Base-by-base conservation (phyloP, 2,329 filamentous ascomycete genomes). In the Trichophyton equinum region DNA sequence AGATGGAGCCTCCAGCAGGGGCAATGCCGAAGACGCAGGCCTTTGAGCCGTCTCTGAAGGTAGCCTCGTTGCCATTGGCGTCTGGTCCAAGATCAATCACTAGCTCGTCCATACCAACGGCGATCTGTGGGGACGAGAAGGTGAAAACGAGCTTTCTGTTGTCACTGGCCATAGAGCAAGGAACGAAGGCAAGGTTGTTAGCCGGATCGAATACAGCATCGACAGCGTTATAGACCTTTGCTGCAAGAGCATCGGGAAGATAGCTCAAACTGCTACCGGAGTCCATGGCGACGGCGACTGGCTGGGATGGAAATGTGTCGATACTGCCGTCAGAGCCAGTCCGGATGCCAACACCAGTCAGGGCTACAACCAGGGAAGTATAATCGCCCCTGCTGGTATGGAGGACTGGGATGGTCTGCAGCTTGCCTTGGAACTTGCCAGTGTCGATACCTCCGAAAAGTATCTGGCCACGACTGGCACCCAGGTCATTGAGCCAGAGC, bases 391-490 rank as follows among this genome's bases (percentile, higher is more conserved):
- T 69, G 44, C 78, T 72, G 44, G 71, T 65, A 53, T 69, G 74
- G 67, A 88, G 81, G 59, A 92, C 77, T 1, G 88, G 88, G 1
- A 92, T 72, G 0, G 85, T 88, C 62, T 82, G 71, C 33, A 92
- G 77, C 3, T 78, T 70, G 20, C 86, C 87, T 1, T 74, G 69
- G 70, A 82, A 91, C 65, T 85, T 84, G 22, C 75, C 82, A 1
- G 79, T 82, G 72, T 91, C 86, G 61, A 91, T 81, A 33, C 88
- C 88, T 33, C 88, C 88, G 66, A 91, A 91, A 1, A 91, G 75
- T 60, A 91, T 84, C 62, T 77, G 85, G 60, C 88, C 88, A 0
- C 78, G 82, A 66, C 73, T 82, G 25, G 86, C 77, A 64, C 85
- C 79, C 6, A 89, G 75, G 68, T 90, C 86, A 73, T 91, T 87